Base-by-base conservation (phyloP, 1,284 basidiomycete genomes). In the Waitea zeae region DNA sequence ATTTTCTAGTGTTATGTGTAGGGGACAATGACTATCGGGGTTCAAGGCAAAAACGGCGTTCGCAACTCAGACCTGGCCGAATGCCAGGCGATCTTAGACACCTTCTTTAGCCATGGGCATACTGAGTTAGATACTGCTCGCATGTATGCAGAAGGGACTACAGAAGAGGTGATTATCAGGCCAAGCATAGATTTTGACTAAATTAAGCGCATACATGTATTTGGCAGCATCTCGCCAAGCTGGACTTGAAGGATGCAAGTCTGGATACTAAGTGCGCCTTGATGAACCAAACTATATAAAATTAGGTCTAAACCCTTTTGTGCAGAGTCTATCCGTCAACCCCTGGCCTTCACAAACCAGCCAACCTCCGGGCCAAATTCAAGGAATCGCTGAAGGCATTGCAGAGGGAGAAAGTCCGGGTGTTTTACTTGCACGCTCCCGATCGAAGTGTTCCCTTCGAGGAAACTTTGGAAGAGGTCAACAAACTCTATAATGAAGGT, bases 11-110 rank as follows among this genome's bases (percentile, higher is more conserved):
- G 12, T 12, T 34, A 5, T 18, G 4, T 30, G 12, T 35, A 64
- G 63, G 65, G 65, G 3, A 63, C 66, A 3, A 65, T 66, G 62
- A 65, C 61, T 12, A 45, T 68, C 31, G 64, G 66, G 13, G 51
- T 47, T 12, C 40, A 57, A 6, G 62, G 61, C 3, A 62, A 53
- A 45, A 56, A 54, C 26, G 61, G 57, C 13, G 57, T 59, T 5
- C 55, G 64, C 19, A 60, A 50, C 12, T 46, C 51, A 3, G 56
- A 59, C 18, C 36, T 51, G 27, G 42, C 46, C 2, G 51, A 59
- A 30, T 59, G 56, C 38, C 61, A 66, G 42, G 52, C 58, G 36
- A 59, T 69, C 35, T 41, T 71, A 34, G 56, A 69, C 33, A 43
- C 55, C 3, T 67, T 63, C 49, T 53, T 62, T 37, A 43, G 44